These are phyloP conservation scores for Pseudonitzschia delicatissima DNA, from an alignment of 108 stramenopile species.

Conservation along the genomic window DNA sequence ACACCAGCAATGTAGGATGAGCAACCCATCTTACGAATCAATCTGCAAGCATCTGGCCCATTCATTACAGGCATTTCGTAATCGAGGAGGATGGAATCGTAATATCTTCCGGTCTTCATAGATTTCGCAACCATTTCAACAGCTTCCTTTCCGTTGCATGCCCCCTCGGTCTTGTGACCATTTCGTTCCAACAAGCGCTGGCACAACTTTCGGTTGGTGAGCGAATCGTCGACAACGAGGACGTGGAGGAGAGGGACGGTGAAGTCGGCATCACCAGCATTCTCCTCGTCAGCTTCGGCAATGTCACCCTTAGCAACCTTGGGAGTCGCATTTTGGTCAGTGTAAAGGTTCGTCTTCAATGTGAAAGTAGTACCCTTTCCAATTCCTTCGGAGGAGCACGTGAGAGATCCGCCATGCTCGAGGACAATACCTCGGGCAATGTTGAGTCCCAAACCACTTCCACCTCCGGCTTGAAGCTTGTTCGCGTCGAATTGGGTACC, in stretches of 20 bases:
- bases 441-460: constrained; percentile 65
- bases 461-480: constrained; percentile 54
- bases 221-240: constrained; percentile 31
- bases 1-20: constrained; percentile 36
- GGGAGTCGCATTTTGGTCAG: not conserved
- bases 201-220: constrained; percentile 40
- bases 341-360: constrained; percentile 12
- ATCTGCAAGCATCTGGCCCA: constrained; percentile 31
- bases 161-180: constrained; percentile 35
- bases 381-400: constrained; percentile 39
- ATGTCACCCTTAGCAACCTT: not conserved
- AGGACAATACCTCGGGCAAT: constrained; percentile 46
- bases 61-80: constrained; percentile 47
- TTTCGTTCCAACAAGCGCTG: constrained; percentile 27
- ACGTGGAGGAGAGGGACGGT: constrained; percentile 10
- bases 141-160: constrained; percentile 34
- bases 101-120: constrained; percentile 1
- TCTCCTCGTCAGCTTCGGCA: not conserved
- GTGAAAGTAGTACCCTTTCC: constrained; percentile 39
- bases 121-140: constrained; percentile 24
- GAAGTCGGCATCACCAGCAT: not conserved
- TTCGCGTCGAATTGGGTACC: constrained; percentile 55
- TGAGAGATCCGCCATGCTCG: constrained; percentile 40
- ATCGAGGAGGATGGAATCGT: constrained; percentile 37
- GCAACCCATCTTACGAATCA: constrained; percentile 37